phyloP scores from a whole-genome alignment of 805 yeast species.

The Monosporozyma yasuniensis region DNA sequence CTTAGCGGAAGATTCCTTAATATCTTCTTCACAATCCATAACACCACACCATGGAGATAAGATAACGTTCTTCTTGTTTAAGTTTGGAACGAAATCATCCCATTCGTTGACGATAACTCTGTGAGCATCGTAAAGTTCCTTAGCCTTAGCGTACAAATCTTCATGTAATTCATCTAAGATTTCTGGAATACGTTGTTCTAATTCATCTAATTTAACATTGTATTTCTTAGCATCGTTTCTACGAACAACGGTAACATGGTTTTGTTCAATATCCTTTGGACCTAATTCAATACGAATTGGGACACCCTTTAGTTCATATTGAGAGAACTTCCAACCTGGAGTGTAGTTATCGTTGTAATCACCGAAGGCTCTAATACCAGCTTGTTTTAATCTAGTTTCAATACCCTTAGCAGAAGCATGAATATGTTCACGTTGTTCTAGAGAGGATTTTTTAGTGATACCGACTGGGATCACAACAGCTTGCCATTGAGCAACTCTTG shows the following conservation, averaged over 20 bases:
- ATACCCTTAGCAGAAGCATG: slow-evolving; percentile 60
- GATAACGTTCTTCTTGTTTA: slow-evolving; percentile 84
- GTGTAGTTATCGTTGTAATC: slow-evolving; percentile 93
- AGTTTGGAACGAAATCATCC: slow-evolving; percentile 86
- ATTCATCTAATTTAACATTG: slow-evolving; percentile 53
- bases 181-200: slow-evolving; percentile 60
- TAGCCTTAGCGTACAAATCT: slow-evolving; percentile 69
- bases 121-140: slow-evolving; percentile 74
- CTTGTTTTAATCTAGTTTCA: slow-evolving; percentile 49
- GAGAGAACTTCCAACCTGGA: slow-evolving; percentile 98
- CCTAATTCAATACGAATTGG: slow-evolving; percentile 94
- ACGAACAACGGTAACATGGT: slow-evolving; percentile 80
- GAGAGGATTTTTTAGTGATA: slow-evolving; percentile 74
- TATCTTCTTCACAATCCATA: slow-evolving; percentile 90
- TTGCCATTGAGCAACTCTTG: slow-evolving; percentile 89
- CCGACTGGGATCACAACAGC: slow-evolving; percentile 94
- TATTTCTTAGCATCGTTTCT: slow-evolving; percentile 81
- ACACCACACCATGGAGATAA: slow-evolving; percentile 97
- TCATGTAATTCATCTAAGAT: slow-evolving; percentile 75
- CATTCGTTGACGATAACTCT: slow-evolving; percentile 74
- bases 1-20: slow-evolving; percentile 78
- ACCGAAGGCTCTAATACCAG: slow-evolving; percentile 67
- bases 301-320: slow-evolving; percentile 92
- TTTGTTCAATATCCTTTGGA: slow-evolving; percentile 82
- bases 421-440: slow-evolving; percentile 63